A percentile compares a stretch with the other conserved stretches of the same genome.
These are phyloP conservation scores for Ceraceosorus bombacis DNA, from an alignment of 1,284 basidiomycete species.

Conservation along the genomic window DNA sequence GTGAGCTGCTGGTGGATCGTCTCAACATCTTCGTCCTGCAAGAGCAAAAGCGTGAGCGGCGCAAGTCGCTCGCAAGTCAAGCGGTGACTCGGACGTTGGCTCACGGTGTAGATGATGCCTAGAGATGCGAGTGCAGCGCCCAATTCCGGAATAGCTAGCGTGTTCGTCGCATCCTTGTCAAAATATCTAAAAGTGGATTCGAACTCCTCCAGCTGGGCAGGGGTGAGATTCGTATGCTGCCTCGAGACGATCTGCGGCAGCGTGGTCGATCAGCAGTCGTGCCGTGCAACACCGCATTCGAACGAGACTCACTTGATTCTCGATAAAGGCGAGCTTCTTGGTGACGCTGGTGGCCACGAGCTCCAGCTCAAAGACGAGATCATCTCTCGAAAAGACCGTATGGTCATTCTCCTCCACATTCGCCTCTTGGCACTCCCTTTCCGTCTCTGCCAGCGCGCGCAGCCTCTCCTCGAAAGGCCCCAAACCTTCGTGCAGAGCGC, in stretches of 20 bases:
- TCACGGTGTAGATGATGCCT: slow-evolving; percentile 71
- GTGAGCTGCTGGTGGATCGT: slow-evolving; percentile 77
- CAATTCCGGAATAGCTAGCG: slow-evolving; percentile 75
- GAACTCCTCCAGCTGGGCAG: slow-evolving; percentile 92
- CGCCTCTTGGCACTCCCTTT: slow-evolving; percentile 67
- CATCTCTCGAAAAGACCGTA: slow-evolving; percentile 81
- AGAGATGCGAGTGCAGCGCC: slow-evolving; percentile 85
- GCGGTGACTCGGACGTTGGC: background rate
- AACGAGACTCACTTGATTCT: slow-evolving; percentile 67
- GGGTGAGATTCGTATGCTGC: slow-evolving; percentile 83
- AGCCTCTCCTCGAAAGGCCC: slow-evolving; percentile 25
- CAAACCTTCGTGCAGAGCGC: slow-evolving; percentile 20
- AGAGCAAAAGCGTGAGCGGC: no score
- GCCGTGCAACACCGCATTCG: background rate
- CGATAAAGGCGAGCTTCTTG: slow-evolving; percentile 88
- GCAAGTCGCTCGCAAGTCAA: no score
- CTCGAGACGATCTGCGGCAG: slow-evolving; percentile 70
- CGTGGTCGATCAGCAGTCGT: slow-evolving; percentile 10
- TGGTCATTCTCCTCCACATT: slow-evolving; percentile 97
- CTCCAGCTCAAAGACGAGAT: slow-evolving; percentile 82
- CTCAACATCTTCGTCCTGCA: slow-evolving; percentile 74
- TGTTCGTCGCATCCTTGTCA: slow-evolving; percentile 84
- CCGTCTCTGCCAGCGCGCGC: slow-evolving; percentile 18
- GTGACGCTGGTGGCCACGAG: slow-evolving; percentile 70
- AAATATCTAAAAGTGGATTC: slow-evolving; percentile 97